Evolutionary conservation across 2,329 filamentous ascomycete species (phyloP).

Genomic region (Phyllachora maydis): DNA sequence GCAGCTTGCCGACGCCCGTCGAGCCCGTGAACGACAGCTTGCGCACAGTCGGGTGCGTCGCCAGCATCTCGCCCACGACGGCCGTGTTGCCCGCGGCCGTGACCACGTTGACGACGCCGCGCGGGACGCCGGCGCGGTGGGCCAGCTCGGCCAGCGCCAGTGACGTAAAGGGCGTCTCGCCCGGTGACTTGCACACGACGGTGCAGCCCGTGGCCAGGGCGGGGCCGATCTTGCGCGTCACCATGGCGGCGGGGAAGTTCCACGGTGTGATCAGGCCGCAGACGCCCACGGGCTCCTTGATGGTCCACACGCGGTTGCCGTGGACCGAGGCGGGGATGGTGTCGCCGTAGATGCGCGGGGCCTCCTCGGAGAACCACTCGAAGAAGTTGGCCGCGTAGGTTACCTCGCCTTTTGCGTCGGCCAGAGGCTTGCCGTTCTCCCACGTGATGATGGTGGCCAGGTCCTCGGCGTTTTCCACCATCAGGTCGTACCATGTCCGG

Average conservation of each 20-base stretch:
- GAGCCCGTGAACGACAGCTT: conserved; percentile 93
- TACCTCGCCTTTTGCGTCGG: conserved; percentile 54
- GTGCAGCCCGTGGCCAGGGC: conserved; percentile 89
- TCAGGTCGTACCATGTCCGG: conserved; percentile 63
- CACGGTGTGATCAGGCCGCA: conserved; percentile 70
- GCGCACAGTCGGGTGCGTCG: conserved; percentile 53
- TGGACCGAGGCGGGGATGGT: conserved; percentile 50
- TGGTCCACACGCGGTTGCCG: conserved; percentile 54
- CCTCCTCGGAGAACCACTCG: conserved; percentile 69
- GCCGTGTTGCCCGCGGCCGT: conserved; percentile 63
- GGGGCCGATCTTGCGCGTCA: conserved; percentile 48
- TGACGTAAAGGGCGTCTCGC: conserved; percentile 81
- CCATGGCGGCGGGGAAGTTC: conserved; percentile 73
- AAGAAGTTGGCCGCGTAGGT: conserved; percentile 56
- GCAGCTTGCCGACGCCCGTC: conserved; percentile 43
- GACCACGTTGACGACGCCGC: conserved; percentile 78
- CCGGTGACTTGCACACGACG: conserved; percentile 76
- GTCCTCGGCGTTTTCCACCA: conserved; percentile 61
- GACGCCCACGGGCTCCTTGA: conserved; percentile 72
- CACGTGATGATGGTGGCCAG: conserved; percentile 67
- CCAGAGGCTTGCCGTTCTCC: conserved; percentile 75
- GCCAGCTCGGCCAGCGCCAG: conserved; percentile 76
- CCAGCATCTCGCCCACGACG: conserved; percentile 57
- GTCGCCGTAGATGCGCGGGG: conserved; percentile 52
- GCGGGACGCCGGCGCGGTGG: conserved; percentile 70